phyloP scores from a whole-genome alignment of 1,284 basidiomycete genomes.

The Rhodotorula sp. region DNA sequence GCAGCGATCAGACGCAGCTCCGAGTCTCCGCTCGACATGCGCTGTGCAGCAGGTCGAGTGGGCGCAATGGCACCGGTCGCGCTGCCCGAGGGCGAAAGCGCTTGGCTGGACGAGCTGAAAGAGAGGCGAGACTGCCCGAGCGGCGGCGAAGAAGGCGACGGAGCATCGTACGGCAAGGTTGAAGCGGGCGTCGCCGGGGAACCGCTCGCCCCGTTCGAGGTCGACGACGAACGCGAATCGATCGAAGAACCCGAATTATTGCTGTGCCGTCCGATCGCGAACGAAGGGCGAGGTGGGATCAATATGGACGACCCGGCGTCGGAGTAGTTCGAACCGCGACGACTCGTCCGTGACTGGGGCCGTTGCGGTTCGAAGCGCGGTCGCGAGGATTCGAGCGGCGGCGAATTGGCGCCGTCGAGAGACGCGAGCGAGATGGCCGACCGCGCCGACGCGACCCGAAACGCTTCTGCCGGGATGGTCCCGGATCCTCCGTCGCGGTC shows the following conservation, averaged over 20 bases:
- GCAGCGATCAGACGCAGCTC: constrained; percentile 34
- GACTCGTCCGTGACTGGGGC: constrained; percentile 62
- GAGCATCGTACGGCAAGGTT: neutral
- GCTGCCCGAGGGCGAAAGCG: neutral
- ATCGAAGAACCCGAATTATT: constrained; percentile 17
- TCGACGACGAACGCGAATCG: constrained; percentile 25
- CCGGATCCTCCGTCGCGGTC: constrained; percentile 29
- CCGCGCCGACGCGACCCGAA: constrained; percentile 30
- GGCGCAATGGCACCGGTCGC: neutral
- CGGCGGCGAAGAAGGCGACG: neutral
- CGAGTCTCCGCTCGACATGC: constrained; percentile 28
- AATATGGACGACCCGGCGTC: constrained; percentile 10
- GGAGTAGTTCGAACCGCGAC: constrained; percentile 45
- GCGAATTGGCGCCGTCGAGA: constrained; percentile 1
- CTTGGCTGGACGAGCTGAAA: neutral
- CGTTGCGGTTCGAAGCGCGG: constrained; percentile 45
- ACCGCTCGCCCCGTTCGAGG: neutral
- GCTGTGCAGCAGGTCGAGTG: neutral
- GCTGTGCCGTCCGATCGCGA: constrained; percentile 14
- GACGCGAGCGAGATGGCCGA: constrained; percentile 34
- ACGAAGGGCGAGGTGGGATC: constrained; percentile 21
- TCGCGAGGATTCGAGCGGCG: constrained; percentile 8
- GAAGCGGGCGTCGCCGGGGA: neutral
- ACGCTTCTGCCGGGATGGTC: constrained; percentile 39
- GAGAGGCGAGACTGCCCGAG: neutral